Conservation (phyloP, 1,139 yeast genomes). For the Blastobotrys illinoisensis region DNA sequence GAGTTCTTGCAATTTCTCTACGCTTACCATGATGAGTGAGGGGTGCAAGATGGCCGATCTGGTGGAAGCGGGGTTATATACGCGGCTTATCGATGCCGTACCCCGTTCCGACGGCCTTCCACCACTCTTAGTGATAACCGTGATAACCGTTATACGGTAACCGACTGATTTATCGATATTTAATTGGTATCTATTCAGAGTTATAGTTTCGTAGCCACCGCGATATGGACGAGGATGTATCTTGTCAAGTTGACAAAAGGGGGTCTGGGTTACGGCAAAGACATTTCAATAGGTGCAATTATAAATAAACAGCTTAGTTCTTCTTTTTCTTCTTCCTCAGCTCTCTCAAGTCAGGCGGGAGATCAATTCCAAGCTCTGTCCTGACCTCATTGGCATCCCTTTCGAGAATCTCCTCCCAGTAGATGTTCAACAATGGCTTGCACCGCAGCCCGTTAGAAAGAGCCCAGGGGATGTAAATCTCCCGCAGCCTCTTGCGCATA, state of each 20-base stretch:
- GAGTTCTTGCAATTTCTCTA: slow-evolving; percentile 11
- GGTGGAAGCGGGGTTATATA: background rate
- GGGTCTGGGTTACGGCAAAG: too few species aligned
- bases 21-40: slow-evolving; percentile 9
- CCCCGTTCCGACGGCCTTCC: background rate
- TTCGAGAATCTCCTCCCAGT: slow-evolving; percentile 85
- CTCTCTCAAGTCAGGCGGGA: slow-evolving; percentile 72
- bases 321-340: slow-evolving; percentile 41
- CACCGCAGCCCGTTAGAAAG: slow-evolving; percentile 65
- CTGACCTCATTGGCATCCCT: slow-evolving; percentile 70
- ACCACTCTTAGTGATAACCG: too few species aligned
- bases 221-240: too few species aligned
- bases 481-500: slow-evolving; percentile 43
- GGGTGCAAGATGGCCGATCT: background rate
- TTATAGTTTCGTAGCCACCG: too few species aligned
- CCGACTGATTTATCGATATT: background rate
- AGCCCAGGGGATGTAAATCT: slow-evolving; percentile 89
- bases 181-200: too few species aligned
- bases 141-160: too few species aligned
- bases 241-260: too few species aligned
- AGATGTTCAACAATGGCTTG: slow-evolving; percentile 76
- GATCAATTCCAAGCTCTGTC: slow-evolving; percentile 60
- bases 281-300: too few species aligned
- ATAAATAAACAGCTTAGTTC: background rate
- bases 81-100: background rate